Evolutionary conservation across 805 yeast species (phyloP), one percentile per base, ranked within the genome.

Genomic region (Millerozyma acaciae): DNA sequence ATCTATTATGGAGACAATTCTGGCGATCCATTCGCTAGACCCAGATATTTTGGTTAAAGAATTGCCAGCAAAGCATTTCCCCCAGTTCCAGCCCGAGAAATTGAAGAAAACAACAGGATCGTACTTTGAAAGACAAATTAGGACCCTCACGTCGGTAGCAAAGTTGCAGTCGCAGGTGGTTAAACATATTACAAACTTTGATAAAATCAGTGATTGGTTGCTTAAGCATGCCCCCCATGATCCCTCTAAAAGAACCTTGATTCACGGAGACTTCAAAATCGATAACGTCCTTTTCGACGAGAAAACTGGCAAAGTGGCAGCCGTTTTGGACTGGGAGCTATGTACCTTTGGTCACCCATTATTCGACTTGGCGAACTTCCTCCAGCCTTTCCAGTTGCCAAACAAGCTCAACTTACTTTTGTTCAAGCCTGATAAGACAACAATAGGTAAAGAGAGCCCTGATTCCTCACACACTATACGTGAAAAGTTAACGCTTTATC

Each of bases 261-360:
- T 78, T 23, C 84, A 78, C 43, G 84, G 89, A 27, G 78, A 79
- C 60, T 70, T 72, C 68, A 73, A 78, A 60, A 64, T 73, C 47
- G 81, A 83, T 64, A 68, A 82, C 58, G 62, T 82, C 42, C 68
- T 83, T 21, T 72, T 73, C 57, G 70, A 80, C 53, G 77, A 76
- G 42, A 68, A 66, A 1, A 62, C 66, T 28, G 68, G 69, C 14
- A 50, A 52, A 27, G 75, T 77, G 3, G 55, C 70, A 30, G 81
- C 82, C 0, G 73, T 78, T 2, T 57, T 78, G 26, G 84, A 78
- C 47, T 78, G 84, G 84, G 84, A 78, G 48, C 55, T 78, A 24
- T 75, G 81, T 41, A 78, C 84, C 0, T 59, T 74, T 37, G 84
- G 84, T 0, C 80, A 77, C 43, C 84, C 84, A 1, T 50, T 77